These are phyloP conservation scores for Leishmania turanica DNA, from an alignment of 208 protist genomes.

Conservation along the genomic window DNA sequence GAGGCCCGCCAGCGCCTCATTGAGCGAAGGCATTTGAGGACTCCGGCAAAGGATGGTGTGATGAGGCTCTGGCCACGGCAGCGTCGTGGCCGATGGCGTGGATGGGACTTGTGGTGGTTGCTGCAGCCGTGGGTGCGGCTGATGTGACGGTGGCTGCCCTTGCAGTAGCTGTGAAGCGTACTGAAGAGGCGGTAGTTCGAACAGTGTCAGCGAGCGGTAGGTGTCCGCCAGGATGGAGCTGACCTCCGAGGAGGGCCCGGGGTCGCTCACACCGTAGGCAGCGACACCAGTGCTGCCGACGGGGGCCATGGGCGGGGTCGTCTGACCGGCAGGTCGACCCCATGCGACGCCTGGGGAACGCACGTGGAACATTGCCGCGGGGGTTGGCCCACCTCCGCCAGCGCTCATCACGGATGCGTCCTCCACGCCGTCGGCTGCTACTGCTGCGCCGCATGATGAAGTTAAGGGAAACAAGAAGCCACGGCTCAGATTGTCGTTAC, in stretches of 20 bases:
- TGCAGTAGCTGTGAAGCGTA: background rate
- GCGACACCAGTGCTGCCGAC: background rate
- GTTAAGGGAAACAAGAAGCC: slow-evolving; percentile 40
- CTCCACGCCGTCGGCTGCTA: background rate
- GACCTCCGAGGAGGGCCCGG: background rate
- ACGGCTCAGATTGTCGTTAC: slow-evolving; percentile 35
- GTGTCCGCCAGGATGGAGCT: background rate
- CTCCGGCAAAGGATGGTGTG: background rate
- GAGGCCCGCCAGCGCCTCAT: background rate
- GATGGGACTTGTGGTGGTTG: background rate
- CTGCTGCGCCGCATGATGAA: background rate
- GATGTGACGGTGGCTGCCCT: background rate
- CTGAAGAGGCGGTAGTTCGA: background rate
- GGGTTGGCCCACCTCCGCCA: background rate
- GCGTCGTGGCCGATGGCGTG: background rate
- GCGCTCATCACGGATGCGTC: background rate
- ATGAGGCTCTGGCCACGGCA: background rate
- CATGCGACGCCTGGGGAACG: background rate
- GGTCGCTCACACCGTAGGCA: background rate
- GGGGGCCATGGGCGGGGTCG: background rate
- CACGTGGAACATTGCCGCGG: background rate
- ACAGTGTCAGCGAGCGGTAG: slow-evolving; percentile 23
- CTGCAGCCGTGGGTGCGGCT: background rate
- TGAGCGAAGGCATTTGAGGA: background rate
- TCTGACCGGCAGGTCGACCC: background rate